phyloP scores from a whole-genome alignment of 2,329 filamentous ascomycete species.

The Colletotrichum sp. region DNA sequence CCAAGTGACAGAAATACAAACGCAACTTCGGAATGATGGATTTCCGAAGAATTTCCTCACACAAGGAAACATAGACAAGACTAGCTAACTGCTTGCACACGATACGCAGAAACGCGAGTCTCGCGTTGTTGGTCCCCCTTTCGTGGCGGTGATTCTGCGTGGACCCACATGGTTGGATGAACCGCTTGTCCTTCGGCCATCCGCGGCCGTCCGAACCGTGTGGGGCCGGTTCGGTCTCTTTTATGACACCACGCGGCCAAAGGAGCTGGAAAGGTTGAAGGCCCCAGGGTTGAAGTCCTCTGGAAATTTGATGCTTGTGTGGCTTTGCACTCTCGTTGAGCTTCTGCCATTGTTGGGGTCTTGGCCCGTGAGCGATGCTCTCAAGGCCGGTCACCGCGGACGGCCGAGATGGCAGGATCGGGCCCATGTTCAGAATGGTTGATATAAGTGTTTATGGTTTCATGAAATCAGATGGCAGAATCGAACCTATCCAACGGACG shows the following conservation, averaged over 20 bases:
- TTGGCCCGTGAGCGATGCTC: background rate
- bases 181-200: background rate
- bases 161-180: background rate
- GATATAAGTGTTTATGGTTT: background rate
- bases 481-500: background rate
- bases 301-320: background rate
- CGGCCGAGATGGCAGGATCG: background rate
- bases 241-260: background rate
- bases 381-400: background rate
- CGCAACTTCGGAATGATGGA: background rate
- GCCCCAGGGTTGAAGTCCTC: background rate
- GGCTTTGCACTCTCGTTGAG: background rate
- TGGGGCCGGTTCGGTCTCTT: background rate
- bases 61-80: background rate
- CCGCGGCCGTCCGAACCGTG: slow-evolving; percentile 3
- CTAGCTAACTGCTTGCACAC: background rate
- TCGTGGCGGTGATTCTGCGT: background rate
- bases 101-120: background rate
- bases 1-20: background rate
- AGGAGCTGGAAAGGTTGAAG: background rate
- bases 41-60: background rate
- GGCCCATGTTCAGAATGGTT: background rate
- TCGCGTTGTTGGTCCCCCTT: background rate
- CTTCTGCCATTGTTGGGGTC: background rate
- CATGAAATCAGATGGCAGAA: background rate